These are phyloP conservation scores for Chrysoporthe austroafricana DNA, from an alignment of 2,329 filamentous ascomycete genomes.

Conservation along the genomic window DNA sequence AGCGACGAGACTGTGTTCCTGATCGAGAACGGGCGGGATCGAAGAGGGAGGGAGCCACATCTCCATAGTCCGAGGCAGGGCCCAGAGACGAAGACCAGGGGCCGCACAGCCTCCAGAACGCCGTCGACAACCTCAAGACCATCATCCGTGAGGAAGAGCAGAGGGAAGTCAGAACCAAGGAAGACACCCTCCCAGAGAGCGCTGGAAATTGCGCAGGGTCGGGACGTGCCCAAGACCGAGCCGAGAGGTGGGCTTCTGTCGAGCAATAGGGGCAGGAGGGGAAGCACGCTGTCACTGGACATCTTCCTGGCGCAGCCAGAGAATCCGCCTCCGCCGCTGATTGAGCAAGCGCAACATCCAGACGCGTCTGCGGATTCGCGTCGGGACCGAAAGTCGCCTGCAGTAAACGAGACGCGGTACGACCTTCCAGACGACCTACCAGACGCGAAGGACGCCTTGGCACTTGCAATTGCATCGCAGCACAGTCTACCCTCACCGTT, in stretches of 20 bases:
- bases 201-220: slow-evolving; percentile 16
- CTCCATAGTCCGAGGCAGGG: neutral
- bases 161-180: slow-evolving; percentile 13
- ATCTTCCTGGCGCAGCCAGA: neutral
- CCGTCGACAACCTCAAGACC: slow-evolving; percentile 9
- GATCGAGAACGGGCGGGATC: slow-evolving; percentile 14
- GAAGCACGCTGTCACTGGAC: slow-evolving; percentile 5
- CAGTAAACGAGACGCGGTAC: neutral
- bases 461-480: neutral
- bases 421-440: neutral
- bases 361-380: neutral
- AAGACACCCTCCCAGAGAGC: slow-evolving; percentile 19
- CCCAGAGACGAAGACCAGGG: neutral
- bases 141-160: neutral
- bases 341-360: neutral
- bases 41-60: neutral
- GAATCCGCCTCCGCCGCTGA: neutral
- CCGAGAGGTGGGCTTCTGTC: neutral
- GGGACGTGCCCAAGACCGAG: neutral
- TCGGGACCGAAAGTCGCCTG: neutral
- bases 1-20: slow-evolving; percentile 18
- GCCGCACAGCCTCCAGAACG: neutral
- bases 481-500: neutral
- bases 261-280: neutral
- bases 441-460: neutral